phyloP scores from a whole-genome alignment of 176 grass and related monocot species.

The Oryza longistaminata region DNA sequence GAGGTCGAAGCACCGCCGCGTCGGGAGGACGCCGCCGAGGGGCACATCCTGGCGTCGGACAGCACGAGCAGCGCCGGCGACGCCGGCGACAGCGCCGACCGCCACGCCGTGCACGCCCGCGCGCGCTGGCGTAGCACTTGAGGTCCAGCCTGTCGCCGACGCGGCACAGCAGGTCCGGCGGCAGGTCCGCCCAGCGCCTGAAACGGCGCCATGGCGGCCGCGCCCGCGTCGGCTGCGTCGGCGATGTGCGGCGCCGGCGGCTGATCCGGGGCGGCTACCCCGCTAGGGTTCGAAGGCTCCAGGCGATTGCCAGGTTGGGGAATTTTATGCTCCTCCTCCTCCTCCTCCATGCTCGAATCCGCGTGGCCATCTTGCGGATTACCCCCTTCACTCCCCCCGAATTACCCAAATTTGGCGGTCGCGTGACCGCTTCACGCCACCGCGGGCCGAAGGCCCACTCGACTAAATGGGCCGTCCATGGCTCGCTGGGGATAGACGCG shows the following conservation, averaged over 20 bases:
- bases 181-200: conserved; percentile 61
- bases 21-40: conserved; percentile 48
- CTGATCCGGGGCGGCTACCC: neutral
- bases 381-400: neutral
- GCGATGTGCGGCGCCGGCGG: neutral
- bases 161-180: conserved; percentile 52
- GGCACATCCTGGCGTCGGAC: conserved; percentile 43
- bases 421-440: neutral
- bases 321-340: conserved; percentile 48
- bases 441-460: no score
- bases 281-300: conserved; percentile 23
- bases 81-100: conserved; percentile 41
- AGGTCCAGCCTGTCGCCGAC: conserved; percentile 56
- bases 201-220: conserved; percentile 49
- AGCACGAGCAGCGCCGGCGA: conserved; percentile 52
- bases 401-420: neutral
- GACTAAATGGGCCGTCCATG: neutral
- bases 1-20: conserved; percentile 48
- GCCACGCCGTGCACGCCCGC: conserved; percentile 55
- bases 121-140: conserved; percentile 57
- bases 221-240: neutral
- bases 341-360: neutral
- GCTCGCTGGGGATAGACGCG: neutral
- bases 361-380: conserved; percentile 16
- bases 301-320: conserved; percentile 27